Evolutionary conservation across 148 eudicot genomes (phyloP), one percentile per base, ranked within the genome.

Genomic region (Cornus suecica): DNA sequence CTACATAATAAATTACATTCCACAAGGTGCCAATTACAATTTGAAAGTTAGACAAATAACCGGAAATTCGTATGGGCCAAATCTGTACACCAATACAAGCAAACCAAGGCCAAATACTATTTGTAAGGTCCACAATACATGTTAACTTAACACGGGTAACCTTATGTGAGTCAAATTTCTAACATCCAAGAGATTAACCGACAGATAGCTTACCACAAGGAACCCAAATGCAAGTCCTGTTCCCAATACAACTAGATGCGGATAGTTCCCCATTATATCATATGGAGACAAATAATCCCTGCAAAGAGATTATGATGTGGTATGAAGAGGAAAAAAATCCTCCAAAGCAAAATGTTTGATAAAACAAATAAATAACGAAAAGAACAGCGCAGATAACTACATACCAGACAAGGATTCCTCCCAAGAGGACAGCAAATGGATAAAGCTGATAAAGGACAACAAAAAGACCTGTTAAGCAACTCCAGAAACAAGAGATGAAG

Each of bases 181-280:
- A 37, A 37, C 42, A 37, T 37, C 3, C 42, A 37, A 37, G 42
- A 37, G 42, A 37, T 37, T 37, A 3, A 37, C 6, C 42, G 9
- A 74, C 65, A 32, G 18, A 42, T 13, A 66, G 62, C 86, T 84
- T 85, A 95, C 99, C 93, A 95, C 99, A 71, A 92, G 93, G 74
- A 93, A 95, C 45, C 97, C 99, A 84, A 95, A 95, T 68, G 97
- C 92, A 73, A 92, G 96, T 58, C 99, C 99, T 74, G 89, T 87
- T 83, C 99, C 94, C 79, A 88, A 23, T 60, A 95, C 64, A 71
- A 93, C 84, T 66, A 92, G 74, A 83, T 93, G 94, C 10, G 97
- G 99, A 76, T 95, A 95, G 81, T 73, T 85, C 62, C 85, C 82
- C 31, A 88, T 77, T 31, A 95, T 74, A 86, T 93, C 88, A 79